Evolutionary conservation across 2,329 filamentous ascomycete genomes (phyloP).

Genomic region (Monilinia fructicola): DNA sequence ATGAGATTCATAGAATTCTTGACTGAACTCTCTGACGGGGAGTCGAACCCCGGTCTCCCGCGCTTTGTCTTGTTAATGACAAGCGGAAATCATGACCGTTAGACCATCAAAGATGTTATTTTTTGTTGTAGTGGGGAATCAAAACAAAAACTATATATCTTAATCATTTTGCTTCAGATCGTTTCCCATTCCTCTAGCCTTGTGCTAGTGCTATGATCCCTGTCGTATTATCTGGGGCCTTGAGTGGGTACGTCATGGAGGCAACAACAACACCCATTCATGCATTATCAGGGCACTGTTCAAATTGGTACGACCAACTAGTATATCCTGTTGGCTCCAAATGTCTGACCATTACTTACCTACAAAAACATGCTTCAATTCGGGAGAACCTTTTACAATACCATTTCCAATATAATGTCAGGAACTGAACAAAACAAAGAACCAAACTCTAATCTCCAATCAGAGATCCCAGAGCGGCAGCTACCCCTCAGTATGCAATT

Average conservation of each 20-base stretch:
- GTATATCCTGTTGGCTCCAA: neutral
- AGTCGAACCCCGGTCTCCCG: conserved; percentile 38
- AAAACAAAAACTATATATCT: no score
- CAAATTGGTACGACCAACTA: no score
- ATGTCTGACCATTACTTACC: neutral
- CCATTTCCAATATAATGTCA: conserved; percentile 19
- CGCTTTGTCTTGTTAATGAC: no score
- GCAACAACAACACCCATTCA: neutral
- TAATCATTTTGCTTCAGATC: neutral
- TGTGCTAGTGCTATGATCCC: neutral
- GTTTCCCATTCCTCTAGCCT: neutral
- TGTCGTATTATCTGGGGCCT: neutral
- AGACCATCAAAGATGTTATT: no score
- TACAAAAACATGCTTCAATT: conserved; percentile 9
- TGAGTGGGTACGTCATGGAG: conserved; percentile 8
- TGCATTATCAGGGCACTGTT: neutral
- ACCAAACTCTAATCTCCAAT: neutral
- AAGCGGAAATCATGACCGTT: no score
- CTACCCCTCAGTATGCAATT: conserved; percentile 21
- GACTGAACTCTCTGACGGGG: neutral
- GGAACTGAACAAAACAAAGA: neutral
- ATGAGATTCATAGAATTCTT: no score
- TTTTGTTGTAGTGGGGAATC: no score
- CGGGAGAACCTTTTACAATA: neutral
- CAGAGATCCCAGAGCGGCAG: neutral